Conservation (phyloP, 768 basidiomycete genomes). For the Tubosaeta sp. region DNA sequence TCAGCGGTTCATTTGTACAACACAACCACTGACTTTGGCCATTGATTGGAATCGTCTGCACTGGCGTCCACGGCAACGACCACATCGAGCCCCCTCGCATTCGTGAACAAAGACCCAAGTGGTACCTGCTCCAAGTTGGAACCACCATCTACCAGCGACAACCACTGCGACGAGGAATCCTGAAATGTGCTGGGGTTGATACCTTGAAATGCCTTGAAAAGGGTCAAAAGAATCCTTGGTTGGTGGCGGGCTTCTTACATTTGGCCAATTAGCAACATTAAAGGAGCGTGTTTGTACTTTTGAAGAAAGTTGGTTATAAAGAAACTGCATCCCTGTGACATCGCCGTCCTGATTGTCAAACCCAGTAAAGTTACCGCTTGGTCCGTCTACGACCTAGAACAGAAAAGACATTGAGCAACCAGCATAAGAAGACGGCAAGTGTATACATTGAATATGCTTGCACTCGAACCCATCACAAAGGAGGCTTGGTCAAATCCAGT, state of each 20-base stretch:
- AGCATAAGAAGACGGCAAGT: background rate
- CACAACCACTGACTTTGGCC: constrained; percentile 54
- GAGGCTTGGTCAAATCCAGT: constrained; percentile 70
- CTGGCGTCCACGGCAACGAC: constrained; percentile 73
- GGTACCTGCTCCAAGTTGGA: constrained; percentile 72
- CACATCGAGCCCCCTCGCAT: constrained; percentile 63
- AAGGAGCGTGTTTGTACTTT: constrained; percentile 47
- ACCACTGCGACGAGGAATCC: constrained; percentile 47
- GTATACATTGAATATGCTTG: constrained; percentile 61
- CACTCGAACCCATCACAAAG: constrained; percentile 74
- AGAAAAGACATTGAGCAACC: background rate
- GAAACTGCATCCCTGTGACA: constrained; percentile 36
- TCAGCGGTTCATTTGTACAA: background rate
- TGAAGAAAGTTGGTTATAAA: constrained; percentile 45
- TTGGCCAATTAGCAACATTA: constrained; percentile 70
- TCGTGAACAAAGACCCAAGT: constrained; percentile 65
- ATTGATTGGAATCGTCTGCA: constrained; percentile 53
- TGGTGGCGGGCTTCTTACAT: constrained; percentile 21
- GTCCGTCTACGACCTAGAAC: constrained; percentile 45
- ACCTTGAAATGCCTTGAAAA: constrained; percentile 46
- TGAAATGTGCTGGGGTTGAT: constrained; percentile 46
- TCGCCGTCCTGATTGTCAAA: constrained; percentile 12
- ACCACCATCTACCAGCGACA: constrained; percentile 69
- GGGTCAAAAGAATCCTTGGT: background rate
- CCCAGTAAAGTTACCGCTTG: constrained; percentile 33